phyloP scores from a whole-genome alignment of 2,329 filamentous ascomycete species.

The Colletotrichum scovillei region DNA sequence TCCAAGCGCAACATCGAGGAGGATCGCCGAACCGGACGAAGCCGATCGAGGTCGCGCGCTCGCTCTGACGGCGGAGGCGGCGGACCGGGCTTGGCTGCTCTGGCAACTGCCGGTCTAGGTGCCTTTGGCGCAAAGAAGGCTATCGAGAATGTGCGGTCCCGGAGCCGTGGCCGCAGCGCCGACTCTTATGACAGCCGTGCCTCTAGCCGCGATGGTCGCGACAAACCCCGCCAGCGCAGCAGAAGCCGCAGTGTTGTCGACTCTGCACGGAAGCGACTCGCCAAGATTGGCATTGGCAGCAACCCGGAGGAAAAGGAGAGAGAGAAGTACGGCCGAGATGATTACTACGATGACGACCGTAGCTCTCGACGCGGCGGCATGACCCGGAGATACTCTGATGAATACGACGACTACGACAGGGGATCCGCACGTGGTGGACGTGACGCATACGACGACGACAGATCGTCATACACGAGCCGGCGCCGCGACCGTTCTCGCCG shows the following conservation, averaged over 20 bases:
- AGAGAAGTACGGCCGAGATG: conserved; percentile 51
- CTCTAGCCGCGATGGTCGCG: conserved; percentile 17
- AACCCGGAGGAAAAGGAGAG: conserved; percentile 54
- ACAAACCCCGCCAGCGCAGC: conserved; percentile 49
- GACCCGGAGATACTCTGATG: conserved; percentile 54
- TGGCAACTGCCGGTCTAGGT: conserved; percentile 71
- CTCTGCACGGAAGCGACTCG: conserved; percentile 68
- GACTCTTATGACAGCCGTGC: conserved; percentile 58
- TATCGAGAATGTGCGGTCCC: conserved; percentile 60
- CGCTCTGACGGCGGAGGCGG: conserved; percentile 63
- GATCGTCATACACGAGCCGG: conserved; percentile 53
- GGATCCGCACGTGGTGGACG: conserved; percentile 53
- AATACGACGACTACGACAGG: conserved; percentile 57
- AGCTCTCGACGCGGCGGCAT: conserved; percentile 49
- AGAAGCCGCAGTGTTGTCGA: conserved; percentile 76
- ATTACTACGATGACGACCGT: conserved; percentile 54
- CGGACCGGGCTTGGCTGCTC: conserved; percentile 67
- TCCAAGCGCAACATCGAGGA: conserved; percentile 74
- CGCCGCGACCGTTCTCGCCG: conserved; percentile 48
- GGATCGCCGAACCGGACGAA: conserved; percentile 70
- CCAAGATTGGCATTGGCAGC: conserved; percentile 69
- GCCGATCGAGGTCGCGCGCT: conserved; percentile 75
- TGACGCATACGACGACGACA: conserved; percentile 58
- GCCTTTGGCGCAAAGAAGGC: conserved; percentile 72
- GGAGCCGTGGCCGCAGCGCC: conserved; percentile 63